These are phyloP conservation scores for Scedosporium dehoogii DNA, from an alignment of 2,329 filamentous ascomycete genomes.

Conservation along the genomic window DNA sequence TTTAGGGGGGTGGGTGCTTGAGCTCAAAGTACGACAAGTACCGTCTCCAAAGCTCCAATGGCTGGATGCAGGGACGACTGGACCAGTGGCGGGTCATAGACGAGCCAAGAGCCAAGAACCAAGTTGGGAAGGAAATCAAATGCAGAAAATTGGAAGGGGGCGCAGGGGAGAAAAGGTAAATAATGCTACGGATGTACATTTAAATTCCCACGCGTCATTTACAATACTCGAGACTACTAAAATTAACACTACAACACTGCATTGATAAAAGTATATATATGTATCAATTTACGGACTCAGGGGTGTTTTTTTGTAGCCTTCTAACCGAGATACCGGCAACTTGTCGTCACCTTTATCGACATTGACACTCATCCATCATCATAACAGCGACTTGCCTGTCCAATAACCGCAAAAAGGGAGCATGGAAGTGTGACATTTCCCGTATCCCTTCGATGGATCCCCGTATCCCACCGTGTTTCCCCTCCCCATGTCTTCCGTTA, in stretches of 20 bases:
- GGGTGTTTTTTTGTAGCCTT: too few relatives aligned
- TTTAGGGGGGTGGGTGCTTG: neutral
- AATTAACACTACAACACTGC: neutral
- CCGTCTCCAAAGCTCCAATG: neutral
- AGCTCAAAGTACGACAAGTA: neutral
- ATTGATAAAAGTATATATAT: neutral
- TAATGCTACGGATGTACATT: neutral
- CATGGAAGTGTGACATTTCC: too few relatives aligned
- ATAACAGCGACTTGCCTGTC: too few relatives aligned
- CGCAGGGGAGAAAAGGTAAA: neutral
- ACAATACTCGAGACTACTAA: neutral
- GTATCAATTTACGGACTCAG: too few relatives aligned
- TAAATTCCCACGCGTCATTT: neutral
- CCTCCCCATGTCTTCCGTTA: too few relatives aligned
- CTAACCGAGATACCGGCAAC: too few relatives aligned
- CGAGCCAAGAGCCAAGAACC: neutral
- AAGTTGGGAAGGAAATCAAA: constrained; percentile 1
- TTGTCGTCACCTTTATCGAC: too few relatives aligned
- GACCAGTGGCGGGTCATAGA: neutral
- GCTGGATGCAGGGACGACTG: neutral
- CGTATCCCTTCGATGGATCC: too few relatives aligned
- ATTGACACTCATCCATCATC: too few relatives aligned
- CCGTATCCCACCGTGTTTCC: too few relatives aligned
- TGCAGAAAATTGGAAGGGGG: neutral
- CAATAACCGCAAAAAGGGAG: too few relatives aligned